phyloP scores from a whole-genome alignment of 176 grass and related monocot species.

The Chloris gayana region DNA sequence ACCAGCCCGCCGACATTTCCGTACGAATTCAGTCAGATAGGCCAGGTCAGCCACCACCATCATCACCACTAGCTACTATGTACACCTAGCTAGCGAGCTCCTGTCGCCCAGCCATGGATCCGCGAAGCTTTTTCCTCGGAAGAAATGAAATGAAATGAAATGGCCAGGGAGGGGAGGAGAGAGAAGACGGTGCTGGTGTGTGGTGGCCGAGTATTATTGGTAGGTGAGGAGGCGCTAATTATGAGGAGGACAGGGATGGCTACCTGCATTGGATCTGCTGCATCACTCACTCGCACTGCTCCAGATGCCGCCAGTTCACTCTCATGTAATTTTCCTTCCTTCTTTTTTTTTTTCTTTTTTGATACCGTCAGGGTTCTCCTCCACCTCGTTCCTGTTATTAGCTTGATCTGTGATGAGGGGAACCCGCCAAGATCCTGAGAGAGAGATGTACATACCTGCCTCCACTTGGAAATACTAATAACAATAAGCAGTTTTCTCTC shows the following conservation, averaged over 20 bases:
- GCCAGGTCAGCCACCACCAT: constrained; percentile 5
- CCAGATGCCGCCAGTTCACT: neutral
- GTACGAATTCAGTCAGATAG: no score
- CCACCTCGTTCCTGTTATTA: constrained; percentile 7
- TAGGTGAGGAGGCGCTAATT: constrained; percentile 46
- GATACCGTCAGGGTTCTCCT: no score
- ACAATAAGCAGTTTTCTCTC: constrained; percentile 42
- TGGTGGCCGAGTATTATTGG: constrained; percentile 42
- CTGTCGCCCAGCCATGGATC: constrained; percentile 30
- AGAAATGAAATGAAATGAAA: no score
- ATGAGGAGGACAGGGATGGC: constrained; percentile 55
- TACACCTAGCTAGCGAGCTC: constrained; percentile 1
- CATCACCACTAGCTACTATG: neutral
- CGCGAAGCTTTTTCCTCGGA: constrained; percentile 8
- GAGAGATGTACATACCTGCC: constrained; percentile 54
- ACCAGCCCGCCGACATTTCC: neutral
- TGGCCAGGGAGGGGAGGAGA: neutral
- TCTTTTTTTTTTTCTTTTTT: neutral
- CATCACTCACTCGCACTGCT: neutral
- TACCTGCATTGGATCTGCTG: constrained; percentile 63
- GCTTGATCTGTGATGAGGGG: constrained; percentile 30
- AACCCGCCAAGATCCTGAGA: no score
- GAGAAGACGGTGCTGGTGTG: neutral
- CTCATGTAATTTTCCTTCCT: neutral
- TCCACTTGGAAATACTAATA: constrained; percentile 42